A percentile compares a stretch with the other conserved stretches of the same genome.
These are phyloP conservation scores for Erigeron philadelphicus DNA, from an alignment of 140 eudicot genomes.

Conservation along the genomic window DNA sequence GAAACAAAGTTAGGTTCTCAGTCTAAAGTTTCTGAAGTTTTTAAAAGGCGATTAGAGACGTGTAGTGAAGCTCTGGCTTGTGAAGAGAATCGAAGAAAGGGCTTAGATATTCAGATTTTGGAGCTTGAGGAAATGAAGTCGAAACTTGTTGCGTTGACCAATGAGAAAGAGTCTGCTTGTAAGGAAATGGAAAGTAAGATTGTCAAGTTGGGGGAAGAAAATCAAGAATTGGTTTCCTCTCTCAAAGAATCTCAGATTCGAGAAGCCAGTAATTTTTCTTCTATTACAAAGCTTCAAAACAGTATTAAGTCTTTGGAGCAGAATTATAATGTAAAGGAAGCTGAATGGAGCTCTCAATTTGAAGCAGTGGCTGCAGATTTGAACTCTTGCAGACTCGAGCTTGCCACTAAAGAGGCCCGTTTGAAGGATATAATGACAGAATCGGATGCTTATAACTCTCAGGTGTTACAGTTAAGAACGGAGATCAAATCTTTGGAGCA, in stretches of 20 bases:
- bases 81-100: slow-evolving; percentile 58
- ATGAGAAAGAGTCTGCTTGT: slow-evolving; percentile 41
- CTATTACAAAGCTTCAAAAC: slow-evolving; percentile 52
- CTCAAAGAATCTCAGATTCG: slow-evolving; percentile 54
- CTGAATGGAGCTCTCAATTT: not conserved
- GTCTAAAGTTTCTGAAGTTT: slow-evolving; percentile 46
- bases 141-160: slow-evolving; percentile 43
- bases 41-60: slow-evolving; percentile 49
- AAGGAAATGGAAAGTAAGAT: slow-evolving; percentile 58
- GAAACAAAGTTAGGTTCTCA: slow-evolving; percentile 69
- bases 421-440: too few relatives aligned
- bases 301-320: slow-evolving; percentile 61
- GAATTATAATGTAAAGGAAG: slow-evolving; percentile 35
- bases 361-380: slow-evolving; percentile 8
- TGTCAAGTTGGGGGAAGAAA: slow-evolving; percentile 52
- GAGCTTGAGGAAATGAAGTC: slow-evolving; percentile 41
- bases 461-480: too few relatives aligned
- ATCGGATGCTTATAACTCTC: too few relatives aligned
- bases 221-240: slow-evolving; percentile 44
- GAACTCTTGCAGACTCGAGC: too few relatives aligned
- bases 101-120: slow-evolving; percentile 46
- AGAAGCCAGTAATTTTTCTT: slow-evolving; percentile 37
- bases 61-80: slow-evolving; percentile 68
- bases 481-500: too few relatives aligned
- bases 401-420: too few relatives aligned